Base-by-base conservation (phyloP, 768 basidiomycete species). In the Hygrophorus pudorinus region DNA sequence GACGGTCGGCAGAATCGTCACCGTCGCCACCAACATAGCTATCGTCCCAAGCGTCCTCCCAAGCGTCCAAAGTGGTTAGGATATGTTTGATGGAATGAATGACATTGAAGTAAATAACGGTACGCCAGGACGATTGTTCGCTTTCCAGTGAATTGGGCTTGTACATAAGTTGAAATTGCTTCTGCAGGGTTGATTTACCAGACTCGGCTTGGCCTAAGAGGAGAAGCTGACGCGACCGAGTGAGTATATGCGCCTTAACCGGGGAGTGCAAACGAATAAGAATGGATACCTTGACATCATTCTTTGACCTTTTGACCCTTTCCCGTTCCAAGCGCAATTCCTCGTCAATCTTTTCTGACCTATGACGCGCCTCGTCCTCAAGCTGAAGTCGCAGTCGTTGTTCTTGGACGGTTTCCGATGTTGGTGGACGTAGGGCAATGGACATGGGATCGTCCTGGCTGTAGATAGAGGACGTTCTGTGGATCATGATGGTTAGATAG, bases 281-380 rank as follows among this genome's bases (percentile, higher is more conserved):
- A 10, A 37, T 55, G 20, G 34, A 81, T n/a, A n/a, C 86, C 70
- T 84, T 83, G 49, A 89, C 85, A 59, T 87, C 85, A 53, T 78
- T 72, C 60, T 76, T 85, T 40, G 67, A 73, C 57, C 71, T 76
- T 60, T 73, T 79, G 45, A 77, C 53, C 41, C 68, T 71, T 58
- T 83, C 81, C 45, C 77, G 72, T 55, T 90, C 87, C 47, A 67
- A 64, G 51, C 77, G 75, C 42, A 90, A 69, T 53, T 85, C 76
- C 56, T 87, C 85, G 62, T 90, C 87, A 54, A 90, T 90, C 59
- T 73, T 73, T 48, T 90, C 86, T 38, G 83, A 87, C 48, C 82
- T 65, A 38, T 77, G 74, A 58, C 79, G 81, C 2, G 86, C 85
- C 49, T 87, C 81, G 0, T 76, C 76, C 63, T 90, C 87, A 29